phyloP scores from a whole-genome alignment of 2,329 filamentous ascomycete genomes.

The Claviceps quebecensis region DNA sequence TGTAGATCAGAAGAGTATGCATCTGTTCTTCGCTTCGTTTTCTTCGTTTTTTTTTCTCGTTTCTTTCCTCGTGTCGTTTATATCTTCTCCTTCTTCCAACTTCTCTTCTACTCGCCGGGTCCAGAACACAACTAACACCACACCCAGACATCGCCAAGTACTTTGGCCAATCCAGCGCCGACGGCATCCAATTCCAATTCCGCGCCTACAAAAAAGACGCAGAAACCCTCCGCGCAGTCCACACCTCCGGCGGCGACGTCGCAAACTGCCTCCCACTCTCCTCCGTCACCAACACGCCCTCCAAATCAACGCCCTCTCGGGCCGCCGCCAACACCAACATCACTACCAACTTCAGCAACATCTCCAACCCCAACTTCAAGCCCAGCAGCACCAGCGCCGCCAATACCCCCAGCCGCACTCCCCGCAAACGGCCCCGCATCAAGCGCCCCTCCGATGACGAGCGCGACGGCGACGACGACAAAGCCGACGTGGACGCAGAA shows the following conservation, averaged over 20 bases:
- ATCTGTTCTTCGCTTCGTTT: neutral
- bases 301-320: slow-evolving; percentile 11
- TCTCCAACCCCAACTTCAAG: no score
- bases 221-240: slow-evolving; percentile 30
- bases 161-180: slow-evolving; percentile 43
- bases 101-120: neutral
- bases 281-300: slow-evolving; percentile 16
- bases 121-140: slow-evolving; percentile 5
- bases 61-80: neutral
- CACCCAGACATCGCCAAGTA: slow-evolving; percentile 42
- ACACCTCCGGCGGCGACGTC: slow-evolving; percentile 32
- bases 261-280: slow-evolving; percentile 22
- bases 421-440: slow-evolving; percentile 15
- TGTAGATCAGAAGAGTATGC: slow-evolving; percentile 28
- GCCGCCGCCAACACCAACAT: neutral
- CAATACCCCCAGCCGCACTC: slow-evolving; percentile 8
- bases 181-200: slow-evolving; percentile 48
- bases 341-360: no score
- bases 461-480: slow-evolving; percentile 14
- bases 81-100: neutral
- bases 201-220: slow-evolving; percentile 40
- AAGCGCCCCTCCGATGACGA: slow-evolving; percentile 16
- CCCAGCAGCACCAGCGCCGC: neutral
- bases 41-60: neutral
- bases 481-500: slow-evolving; percentile 16